phyloP scores from a whole-genome alignment of 257 asterid species.

The Forsythia suspensa region DNA sequence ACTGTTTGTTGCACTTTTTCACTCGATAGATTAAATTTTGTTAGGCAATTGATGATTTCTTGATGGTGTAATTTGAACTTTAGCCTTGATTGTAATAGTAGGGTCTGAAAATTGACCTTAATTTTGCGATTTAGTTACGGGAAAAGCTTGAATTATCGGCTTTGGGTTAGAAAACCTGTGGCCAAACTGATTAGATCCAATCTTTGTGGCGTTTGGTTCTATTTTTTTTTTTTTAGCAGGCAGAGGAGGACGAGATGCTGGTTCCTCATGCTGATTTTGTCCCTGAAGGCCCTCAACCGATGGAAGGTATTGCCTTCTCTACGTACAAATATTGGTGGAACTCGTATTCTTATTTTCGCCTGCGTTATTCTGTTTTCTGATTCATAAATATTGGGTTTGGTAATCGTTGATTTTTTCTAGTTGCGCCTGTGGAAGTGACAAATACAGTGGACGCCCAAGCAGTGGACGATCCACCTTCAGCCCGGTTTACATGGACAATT shows the following conservation, averaged over 20 bases:
- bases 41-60: conserved; percentile 15
- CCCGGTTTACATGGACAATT: conserved; percentile 66
- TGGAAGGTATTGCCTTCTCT: conserved; percentile 60
- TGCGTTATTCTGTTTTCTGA: conserved; percentile 4
- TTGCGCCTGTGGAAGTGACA: conserved; percentile 46
- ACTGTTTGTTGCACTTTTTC: conserved; percentile 19
- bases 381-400: conserved; percentile 1
- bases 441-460: conserved; percentile 52
- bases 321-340: not conserved
- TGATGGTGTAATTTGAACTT: conserved; percentile 12
- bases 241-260: conserved; percentile 65
- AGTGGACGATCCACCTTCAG: conserved; percentile 60
- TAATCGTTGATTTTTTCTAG: conserved; percentile 25
- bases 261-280: conserved; percentile 59
- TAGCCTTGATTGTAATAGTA: conserved; percentile 22
- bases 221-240: conserved; percentile 35
- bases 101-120: conserved; percentile 23
- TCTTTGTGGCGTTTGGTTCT: conserved; percentile 19
- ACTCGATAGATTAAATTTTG: conserved; percentile 18
- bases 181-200: conserved; percentile 35
- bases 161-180: conserved; percentile 28
- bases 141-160: conserved; percentile 19
- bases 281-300: conserved; percentile 62
- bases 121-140: conserved; percentile 10
- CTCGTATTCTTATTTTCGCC: not conserved